phyloP scores from a whole-genome alignment of 2,329 filamentous ascomycete genomes.

The Trichoderma sp. region DNA sequence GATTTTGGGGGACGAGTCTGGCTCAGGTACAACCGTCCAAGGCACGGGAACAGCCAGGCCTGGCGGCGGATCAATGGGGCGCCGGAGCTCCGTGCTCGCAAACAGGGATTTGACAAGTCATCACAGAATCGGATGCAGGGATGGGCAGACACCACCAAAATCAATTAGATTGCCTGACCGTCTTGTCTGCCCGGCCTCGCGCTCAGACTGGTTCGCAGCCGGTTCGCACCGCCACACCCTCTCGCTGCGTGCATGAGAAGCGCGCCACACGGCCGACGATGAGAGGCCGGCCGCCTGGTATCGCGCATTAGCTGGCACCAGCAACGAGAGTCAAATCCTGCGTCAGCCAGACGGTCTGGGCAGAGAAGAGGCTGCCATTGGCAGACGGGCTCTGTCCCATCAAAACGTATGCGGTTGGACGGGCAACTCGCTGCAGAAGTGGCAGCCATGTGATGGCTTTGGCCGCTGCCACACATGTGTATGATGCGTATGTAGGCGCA shows the following conservation, averaged over 20 bases:
- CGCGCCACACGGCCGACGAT: conserved; percentile 15
- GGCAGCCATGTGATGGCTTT: conserved; percentile 3
- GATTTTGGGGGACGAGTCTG: conserved; percentile 14
- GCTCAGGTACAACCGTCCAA: neutral
- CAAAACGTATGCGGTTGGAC: neutral
- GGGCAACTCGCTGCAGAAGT: neutral
- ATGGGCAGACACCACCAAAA: neutral
- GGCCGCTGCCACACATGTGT: neutral
- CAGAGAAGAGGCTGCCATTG: neutral
- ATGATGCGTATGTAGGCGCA: neutral
- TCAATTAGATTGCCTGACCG: neutral
- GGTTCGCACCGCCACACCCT: conserved; percentile 20
- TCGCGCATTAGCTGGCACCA: neutral
- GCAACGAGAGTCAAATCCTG: neutral
- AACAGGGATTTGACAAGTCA: conserved; percentile 19
- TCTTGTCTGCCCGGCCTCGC: neutral
- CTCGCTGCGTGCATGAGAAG: neutral
- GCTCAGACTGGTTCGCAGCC: conserved; percentile 13
- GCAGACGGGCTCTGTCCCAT: neutral
- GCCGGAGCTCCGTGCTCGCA: conserved; percentile 18
- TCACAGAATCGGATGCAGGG: neutral
- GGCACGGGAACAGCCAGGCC: neutral
- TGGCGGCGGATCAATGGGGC: conserved; percentile 23
- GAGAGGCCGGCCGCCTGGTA: conserved; percentile 7
- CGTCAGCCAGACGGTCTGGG: neutral